A percentile compares a stretch with the other conserved stretches of the same genome.
phyloP scores from a whole-genome alignment of 75 land plant species.

The Picea sitchensis region DNA sequence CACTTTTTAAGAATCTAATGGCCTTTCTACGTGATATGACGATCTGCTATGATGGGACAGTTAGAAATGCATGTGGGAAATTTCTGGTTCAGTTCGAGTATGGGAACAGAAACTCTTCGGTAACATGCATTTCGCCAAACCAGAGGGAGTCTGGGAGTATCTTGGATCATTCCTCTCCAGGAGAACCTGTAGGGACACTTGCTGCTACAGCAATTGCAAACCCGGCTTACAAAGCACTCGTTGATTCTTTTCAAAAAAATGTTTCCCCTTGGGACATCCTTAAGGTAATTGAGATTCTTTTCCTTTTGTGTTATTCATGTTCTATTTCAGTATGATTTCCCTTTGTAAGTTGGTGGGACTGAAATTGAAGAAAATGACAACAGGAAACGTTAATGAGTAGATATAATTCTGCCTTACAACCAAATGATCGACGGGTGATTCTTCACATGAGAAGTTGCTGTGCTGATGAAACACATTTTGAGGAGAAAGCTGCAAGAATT shows the following conservation, averaged over 20 bases:
- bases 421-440: conserved; percentile 55
- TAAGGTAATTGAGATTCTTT: conserved; percentile 46
- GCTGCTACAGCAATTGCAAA: conserved; percentile 95
- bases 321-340: not conserved
- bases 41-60: conserved; percentile 87
- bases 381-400: conserved; percentile 80
- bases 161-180: conserved; percentile 36
- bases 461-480: conserved; percentile 55
- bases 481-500: conserved; percentile 56
- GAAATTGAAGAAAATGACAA: not conserved
- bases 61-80: conserved; percentile 69
- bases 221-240: conserved; percentile 87
- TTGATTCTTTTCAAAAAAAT: conserved; percentile 63
- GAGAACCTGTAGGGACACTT: conserved; percentile 94
- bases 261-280: conserved; percentile 75
- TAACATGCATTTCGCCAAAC: not conserved
- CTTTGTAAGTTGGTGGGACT: not conserved
- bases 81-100: conserved; percentile 78
- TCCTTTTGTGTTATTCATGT: not conserved
- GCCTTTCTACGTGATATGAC: conserved; percentile 83
- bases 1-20: conserved; percentile 86
- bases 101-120: conserved; percentile 21
- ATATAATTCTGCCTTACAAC: conserved; percentile 45
- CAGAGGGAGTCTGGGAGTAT: conserved; percentile 11
- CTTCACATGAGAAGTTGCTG: conserved; percentile 52